phyloP scores from a whole-genome alignment of 2,329 filamentous ascomycete genomes.

The Hymenoscyphus fructigenus region DNA sequence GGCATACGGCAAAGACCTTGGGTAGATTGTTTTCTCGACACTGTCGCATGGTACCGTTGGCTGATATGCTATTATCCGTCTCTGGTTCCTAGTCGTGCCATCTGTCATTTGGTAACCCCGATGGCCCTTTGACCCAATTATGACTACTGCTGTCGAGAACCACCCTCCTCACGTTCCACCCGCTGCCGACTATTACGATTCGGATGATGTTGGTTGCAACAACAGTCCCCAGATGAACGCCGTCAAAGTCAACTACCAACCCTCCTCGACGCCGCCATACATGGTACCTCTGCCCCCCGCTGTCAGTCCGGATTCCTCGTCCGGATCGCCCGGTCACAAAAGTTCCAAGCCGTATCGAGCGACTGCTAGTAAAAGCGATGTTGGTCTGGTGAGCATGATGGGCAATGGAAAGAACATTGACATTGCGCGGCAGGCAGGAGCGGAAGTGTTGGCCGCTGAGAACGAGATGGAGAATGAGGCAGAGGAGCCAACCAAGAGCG shows the following conservation, averaged over 20 bases:
- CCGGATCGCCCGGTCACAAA: constrained; percentile 27
- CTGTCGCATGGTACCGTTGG: constrained; percentile 20
- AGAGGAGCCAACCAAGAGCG: constrained; percentile 32
- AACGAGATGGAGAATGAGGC: constrained; percentile 41
- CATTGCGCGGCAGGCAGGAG: constrained; percentile 58
- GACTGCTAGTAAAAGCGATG: constrained; percentile 57
- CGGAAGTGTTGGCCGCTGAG: constrained; percentile 50
- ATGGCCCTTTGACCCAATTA: constrained; percentile 29
- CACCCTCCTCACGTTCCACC: constrained; percentile 16
- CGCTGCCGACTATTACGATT: constrained; percentile 44
- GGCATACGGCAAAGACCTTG: background rate
- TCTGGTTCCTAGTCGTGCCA: constrained; percentile 15
- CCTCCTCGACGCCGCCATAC: constrained; percentile 52
- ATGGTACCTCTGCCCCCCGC: constrained; percentile 45
- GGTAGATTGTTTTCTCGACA: background rate
- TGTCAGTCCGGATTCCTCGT: constrained; percentile 43
- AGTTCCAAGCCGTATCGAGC: constrained; percentile 20
- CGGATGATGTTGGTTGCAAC: constrained; percentile 47
- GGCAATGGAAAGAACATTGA: constrained; percentile 63
- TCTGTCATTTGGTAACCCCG: constrained; percentile 18
- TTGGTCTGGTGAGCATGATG: constrained; percentile 65
- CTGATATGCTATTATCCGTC: constrained; percentile 27
- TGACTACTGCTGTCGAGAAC: constrained; percentile 28
- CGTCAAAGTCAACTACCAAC: constrained; percentile 46
- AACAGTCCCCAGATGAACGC: constrained; percentile 44